Percentiles rank a stretch among this genome's conserved stretches.
Conservation (phyloP, 306 rosid species). For the Luffa aegyptiaca region DNA sequence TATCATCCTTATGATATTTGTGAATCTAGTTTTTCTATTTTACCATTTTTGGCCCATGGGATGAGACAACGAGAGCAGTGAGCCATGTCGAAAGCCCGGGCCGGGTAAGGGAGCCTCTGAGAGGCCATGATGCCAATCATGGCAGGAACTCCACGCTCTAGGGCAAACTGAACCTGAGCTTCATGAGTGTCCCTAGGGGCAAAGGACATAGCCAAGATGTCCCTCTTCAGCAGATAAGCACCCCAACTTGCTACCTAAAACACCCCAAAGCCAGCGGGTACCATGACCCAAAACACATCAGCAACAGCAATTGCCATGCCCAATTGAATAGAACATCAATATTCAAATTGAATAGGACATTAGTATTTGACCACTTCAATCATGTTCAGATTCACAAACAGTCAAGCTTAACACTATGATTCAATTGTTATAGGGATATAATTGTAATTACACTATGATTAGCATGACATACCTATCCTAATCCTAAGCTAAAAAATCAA, state of each 20-base stretch:
- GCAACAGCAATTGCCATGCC: constrained; percentile 3
- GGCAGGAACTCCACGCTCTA: constrained; percentile 97
- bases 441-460: background rate
- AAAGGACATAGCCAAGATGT: constrained; percentile 77
- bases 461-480: too few species aligned
- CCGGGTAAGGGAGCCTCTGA: constrained; percentile 79
- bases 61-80: constrained; percentile 96
- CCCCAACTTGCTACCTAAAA: constrained; percentile 98
- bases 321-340: too few species aligned
- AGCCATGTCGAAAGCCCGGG: constrained; percentile 97
- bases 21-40: too few species aligned
- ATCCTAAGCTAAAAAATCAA: too few species aligned
- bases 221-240: constrained; percentile 72
- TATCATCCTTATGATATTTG: too few species aligned
- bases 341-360: too few species aligned
- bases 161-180: constrained; percentile 91
- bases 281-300: constrained; percentile 4
- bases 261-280: constrained; percentile 1
- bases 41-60: constrained; percentile 62
- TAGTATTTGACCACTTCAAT: too few species aligned
- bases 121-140: constrained; percentile 91
- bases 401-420: too few species aligned
- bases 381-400: background rate
- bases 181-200: constrained; percentile 98
- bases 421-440: background rate